Conservation (phyloP, 495 filamentous ascomycete genomes). For the Trichocladium uniseriatum region DNA sequence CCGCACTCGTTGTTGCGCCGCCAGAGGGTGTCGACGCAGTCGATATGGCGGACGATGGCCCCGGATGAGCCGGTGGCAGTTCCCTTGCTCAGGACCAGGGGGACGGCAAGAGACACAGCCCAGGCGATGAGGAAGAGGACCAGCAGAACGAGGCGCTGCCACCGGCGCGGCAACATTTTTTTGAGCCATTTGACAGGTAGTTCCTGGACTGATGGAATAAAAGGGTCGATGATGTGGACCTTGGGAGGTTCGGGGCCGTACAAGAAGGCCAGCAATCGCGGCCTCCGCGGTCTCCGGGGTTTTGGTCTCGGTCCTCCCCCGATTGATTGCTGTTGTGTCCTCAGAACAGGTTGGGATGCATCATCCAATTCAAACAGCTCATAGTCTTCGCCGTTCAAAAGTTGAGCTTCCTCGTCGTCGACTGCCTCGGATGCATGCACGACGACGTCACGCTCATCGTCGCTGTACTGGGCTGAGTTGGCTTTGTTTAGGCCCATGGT, state of each 20-base stretch:
- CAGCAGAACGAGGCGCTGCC: constrained; percentile 48
- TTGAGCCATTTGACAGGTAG: constrained; percentile 52
- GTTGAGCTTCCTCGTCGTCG: constrained; percentile 20
- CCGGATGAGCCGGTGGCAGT: constrained; percentile 53
- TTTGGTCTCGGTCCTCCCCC: background rate
- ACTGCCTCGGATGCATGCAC: background rate
- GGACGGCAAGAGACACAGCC: constrained; percentile 51
- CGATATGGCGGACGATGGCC: constrained; percentile 45
- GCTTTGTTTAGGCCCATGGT: background rate
- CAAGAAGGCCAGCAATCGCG: constrained; percentile 7
- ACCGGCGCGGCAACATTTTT: constrained; percentile 47
- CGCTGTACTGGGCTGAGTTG: background rate
- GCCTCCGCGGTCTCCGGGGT: background rate
- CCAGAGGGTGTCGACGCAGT: constrained; percentile 56
- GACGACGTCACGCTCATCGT: background rate
- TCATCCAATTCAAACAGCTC: constrained; percentile 19
- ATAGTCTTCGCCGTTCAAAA: constrained; percentile 11
- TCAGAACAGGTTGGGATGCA: background rate
- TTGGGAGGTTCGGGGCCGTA: constrained; percentile 11
- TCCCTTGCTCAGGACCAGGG: constrained; percentile 50
- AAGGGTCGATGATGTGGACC: constrained; percentile 45
- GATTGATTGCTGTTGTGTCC: background rate
- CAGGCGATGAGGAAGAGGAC: constrained; percentile 52
- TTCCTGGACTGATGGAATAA: constrained; percentile 58
- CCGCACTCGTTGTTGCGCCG: constrained; percentile 61